A percentile compares a stretch with the other conserved stretches of the same genome.
Evolutionary conservation across 805 yeast genomes (phyloP).

Genomic region (Saccharomycopsis amapae): DNA sequence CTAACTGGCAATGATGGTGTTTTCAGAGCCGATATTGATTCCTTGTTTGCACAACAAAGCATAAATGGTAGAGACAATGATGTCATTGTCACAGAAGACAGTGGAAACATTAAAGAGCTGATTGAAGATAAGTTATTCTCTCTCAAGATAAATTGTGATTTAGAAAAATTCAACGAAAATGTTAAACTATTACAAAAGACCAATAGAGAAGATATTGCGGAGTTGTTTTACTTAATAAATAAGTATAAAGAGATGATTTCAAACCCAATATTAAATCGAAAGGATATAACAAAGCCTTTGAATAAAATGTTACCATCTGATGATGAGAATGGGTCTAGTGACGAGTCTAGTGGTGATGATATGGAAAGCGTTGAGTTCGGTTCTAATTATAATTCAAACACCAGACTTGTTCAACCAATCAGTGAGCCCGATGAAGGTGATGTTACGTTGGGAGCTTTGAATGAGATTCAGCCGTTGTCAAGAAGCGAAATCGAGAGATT

Average conservation of each 20-base stretch:
- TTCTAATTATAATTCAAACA: background rate
- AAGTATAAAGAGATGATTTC: conserved; percentile 20
- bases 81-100: conserved; percentile 17
- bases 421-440: background rate
- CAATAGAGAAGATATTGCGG: conserved; percentile 18
- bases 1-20: background rate
- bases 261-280: background rate
- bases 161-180: conserved; percentile 18
- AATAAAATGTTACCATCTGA: background rate
- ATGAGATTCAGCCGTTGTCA: conserved; percentile 6
- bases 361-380: conserved; percentile 16
- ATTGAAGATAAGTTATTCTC: conserved; percentile 15
- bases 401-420: conserved; percentile 8
- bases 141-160: conserved; percentile 7
- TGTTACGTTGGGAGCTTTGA: background rate
- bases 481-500: conserved; percentile 9
- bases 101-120: conserved; percentile 11
- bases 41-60: background rate
- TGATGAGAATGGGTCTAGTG: conserved; percentile 1
- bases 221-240: conserved; percentile 14
- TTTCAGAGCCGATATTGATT: background rate
- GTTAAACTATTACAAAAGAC: conserved; percentile 19
- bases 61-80: background rate
- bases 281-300: background rate
- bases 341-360: conserved; percentile 14